phyloP scores from a whole-genome alignment of 352 stramenopile genomes.

The Phytophthora palmivora region DNA sequence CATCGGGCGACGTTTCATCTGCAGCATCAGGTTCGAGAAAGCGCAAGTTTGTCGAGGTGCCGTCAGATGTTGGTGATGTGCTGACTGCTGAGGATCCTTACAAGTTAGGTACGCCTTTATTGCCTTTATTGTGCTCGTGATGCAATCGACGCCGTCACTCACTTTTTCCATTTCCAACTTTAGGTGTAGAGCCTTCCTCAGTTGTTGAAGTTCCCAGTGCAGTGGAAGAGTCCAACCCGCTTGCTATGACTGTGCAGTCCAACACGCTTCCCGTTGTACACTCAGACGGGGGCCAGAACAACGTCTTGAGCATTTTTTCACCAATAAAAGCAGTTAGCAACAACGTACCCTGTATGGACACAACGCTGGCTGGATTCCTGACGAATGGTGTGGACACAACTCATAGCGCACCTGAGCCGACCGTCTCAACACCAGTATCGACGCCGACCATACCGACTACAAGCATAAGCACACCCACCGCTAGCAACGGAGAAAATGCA shows the following conservation, averaged over 20 bases:
- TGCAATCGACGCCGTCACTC: background rate
- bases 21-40: slow-evolving; percentile 58
- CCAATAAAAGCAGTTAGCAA: slow-evolving; percentile 37
- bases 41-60: slow-evolving; percentile 87
- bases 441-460: slow-evolving; percentile 12
- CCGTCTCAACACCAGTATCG: slow-evolving; percentile 4
- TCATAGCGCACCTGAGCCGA: background rate
- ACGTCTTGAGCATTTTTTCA: slow-evolving; percentile 85
- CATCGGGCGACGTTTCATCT: slow-evolving; percentile 47
- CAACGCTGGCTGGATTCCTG: slow-evolving; percentile 30
- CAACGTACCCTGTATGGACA: slow-evolving; percentile 25
- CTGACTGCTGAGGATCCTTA: slow-evolving; percentile 16
- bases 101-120: slow-evolving; percentile 45
- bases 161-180: background rate
- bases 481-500: slow-evolving; percentile 7
- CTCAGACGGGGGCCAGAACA: slow-evolving; percentile 46
- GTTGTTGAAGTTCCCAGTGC: slow-evolving; percentile 60
- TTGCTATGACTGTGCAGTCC: slow-evolving; percentile 45
- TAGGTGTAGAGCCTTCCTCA: slow-evolving; percentile 45
- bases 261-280: slow-evolving; percentile 20
- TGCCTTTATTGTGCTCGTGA: background rate
- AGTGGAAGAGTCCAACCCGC: slow-evolving; percentile 33
- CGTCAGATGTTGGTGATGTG: slow-evolving; percentile 30
- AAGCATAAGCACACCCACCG: slow-evolving; percentile 1
- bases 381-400: slow-evolving; percentile 32